Evolutionary conservation across 345 rosid genomes (phyloP).

Genomic region (Rubroshorea leprosula): DNA sequence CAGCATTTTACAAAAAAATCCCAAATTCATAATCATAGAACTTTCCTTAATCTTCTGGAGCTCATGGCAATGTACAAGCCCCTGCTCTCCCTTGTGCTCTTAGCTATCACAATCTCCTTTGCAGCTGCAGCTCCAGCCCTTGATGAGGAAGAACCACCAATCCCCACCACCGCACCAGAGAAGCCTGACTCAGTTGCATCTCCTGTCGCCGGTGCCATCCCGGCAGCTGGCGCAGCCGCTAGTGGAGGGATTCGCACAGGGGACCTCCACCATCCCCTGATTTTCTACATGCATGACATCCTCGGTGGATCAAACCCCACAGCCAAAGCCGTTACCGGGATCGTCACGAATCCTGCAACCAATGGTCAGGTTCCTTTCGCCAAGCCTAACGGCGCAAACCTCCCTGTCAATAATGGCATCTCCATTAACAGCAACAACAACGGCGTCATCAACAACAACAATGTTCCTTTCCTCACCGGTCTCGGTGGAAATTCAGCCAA

Average conservation of each 20-base stretch:
- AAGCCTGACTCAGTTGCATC: no score
- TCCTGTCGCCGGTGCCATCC: neutral
- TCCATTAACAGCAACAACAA: conserved; percentile 55
- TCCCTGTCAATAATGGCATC: conserved; percentile 59
- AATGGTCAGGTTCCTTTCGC: conserved; percentile 78
- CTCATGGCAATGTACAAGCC: conserved; percentile 8
- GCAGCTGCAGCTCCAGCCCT: conserved; percentile 1
- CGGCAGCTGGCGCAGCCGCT: neutral
- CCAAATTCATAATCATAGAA: neutral
- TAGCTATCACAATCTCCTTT: conserved; percentile 4
- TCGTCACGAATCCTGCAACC: conserved; percentile 59
- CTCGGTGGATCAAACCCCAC: conserved; percentile 73
- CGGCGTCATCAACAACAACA: conserved; percentile 71
- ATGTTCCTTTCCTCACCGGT: conserved; percentile 74
- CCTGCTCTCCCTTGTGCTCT: conserved; percentile 2
- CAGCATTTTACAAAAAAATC: neutral
- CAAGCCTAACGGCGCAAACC: conserved; percentile 76
- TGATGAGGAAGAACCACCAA: neutral
- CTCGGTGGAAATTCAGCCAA: conserved; percentile 56
- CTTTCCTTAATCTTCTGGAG: neutral
- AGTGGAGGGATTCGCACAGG: conserved; percentile 17
- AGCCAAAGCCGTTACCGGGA: conserved; percentile 65
- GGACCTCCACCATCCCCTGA: conserved; percentile 28
- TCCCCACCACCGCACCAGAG: conserved; percentile 9
- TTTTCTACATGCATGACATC: conserved; percentile 81